Conservation (phyloP, 2,329 filamentous ascomycete genomes). For the Paraphaeosphaeria sporulosa region DNA sequence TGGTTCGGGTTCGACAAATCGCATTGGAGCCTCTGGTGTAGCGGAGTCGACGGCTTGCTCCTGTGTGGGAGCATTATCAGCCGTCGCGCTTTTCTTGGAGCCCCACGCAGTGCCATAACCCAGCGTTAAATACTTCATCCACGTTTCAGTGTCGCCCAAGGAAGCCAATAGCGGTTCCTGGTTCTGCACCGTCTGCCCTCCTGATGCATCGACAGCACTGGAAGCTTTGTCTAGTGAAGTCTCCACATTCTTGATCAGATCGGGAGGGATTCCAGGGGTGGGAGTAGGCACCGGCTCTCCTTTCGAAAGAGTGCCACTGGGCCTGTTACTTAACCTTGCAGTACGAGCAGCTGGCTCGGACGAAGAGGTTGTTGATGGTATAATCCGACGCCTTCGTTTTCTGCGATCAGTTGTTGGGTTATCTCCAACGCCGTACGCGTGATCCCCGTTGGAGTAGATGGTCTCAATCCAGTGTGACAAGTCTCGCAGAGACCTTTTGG, state of each 20-base stretch:
- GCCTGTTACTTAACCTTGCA: slow-evolving; percentile 5
- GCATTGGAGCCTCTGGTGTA: slow-evolving; percentile 38
- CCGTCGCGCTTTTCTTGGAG: slow-evolving; percentile 26
- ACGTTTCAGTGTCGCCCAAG: slow-evolving; percentile 55
- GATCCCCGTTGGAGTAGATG: slow-evolving; percentile 81
- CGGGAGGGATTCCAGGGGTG: slow-evolving; percentile 54
- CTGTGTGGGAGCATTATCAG: slow-evolving; percentile 7
- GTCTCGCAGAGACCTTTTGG: slow-evolving; percentile 73
- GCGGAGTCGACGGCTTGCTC: slow-evolving; percentile 19
- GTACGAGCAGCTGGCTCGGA: slow-evolving; percentile 12
- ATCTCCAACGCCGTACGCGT: slow-evolving; percentile 84
- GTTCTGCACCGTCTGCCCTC: slow-evolving; percentile 24
- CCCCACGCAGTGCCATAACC: slow-evolving; percentile 55
- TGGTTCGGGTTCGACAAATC: slow-evolving; percentile 45
- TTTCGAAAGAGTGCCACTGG: slow-evolving; percentile 7
- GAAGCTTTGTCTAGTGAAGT: slow-evolving; percentile 54
- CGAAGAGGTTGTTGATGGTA: slow-evolving; percentile 23
- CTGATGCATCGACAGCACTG: slow-evolving; percentile 39
- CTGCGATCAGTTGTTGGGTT: slow-evolving; percentile 74
- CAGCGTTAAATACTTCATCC: slow-evolving; percentile 61
- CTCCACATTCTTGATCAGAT: slow-evolving; percentile 56
- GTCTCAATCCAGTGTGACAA: slow-evolving; percentile 88
- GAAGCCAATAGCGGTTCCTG: slow-evolving; percentile 44
- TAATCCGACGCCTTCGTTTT: slow-evolving; percentile 53
- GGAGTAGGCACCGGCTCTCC: slow-evolving; percentile 17